Conservation (phyloP, 805 yeast genomes). For the Myxozyma mucilagina region DNA sequence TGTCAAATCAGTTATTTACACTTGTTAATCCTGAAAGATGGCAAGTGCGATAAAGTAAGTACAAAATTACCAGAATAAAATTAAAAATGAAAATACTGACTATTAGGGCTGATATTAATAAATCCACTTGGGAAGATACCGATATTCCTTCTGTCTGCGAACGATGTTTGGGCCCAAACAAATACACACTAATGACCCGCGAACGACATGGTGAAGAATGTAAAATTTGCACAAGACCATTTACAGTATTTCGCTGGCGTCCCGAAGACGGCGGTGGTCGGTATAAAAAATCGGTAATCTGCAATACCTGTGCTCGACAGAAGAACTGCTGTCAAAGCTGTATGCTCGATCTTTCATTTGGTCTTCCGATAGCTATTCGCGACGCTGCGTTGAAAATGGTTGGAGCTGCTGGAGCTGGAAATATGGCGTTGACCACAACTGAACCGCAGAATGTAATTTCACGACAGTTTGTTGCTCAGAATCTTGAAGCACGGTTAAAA, state of each 20-base stretch:
- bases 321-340: slow-evolving; percentile 88
- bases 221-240: slow-evolving; percentile 80
- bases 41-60: too few relatives aligned
- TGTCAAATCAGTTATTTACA: too few relatives aligned
- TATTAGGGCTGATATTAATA: slow-evolving; percentile 39
- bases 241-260: slow-evolving; percentile 77
- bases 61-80: too few relatives aligned
- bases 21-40: too few relatives aligned
- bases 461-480: slow-evolving; percentile 57
- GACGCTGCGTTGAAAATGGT: slow-evolving; percentile 80
- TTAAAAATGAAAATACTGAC: too few relatives aligned
- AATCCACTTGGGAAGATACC: slow-evolving; percentile 40
- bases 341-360: slow-evolving; percentile 75
- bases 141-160: slow-evolving; percentile 57
- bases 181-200: slow-evolving; percentile 67
- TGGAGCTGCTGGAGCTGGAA: slow-evolving; percentile 42
- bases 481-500: slow-evolving; percentile 43
- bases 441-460: slow-evolving; percentile 56
- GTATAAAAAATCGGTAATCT: slow-evolving; percentile 64
- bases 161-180: slow-evolving; percentile 53
- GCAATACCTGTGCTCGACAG: slow-evolving; percentile 75
- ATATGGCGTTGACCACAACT: slow-evolving; percentile 37
- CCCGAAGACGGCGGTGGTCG: slow-evolving; percentile 42
- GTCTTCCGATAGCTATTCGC: slow-evolving; percentile 74
- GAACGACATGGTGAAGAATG: slow-evolving; percentile 78